Evolutionary conservation across 306 rosid species (phyloP).

Genomic region (Lablab purpureus): DNA sequence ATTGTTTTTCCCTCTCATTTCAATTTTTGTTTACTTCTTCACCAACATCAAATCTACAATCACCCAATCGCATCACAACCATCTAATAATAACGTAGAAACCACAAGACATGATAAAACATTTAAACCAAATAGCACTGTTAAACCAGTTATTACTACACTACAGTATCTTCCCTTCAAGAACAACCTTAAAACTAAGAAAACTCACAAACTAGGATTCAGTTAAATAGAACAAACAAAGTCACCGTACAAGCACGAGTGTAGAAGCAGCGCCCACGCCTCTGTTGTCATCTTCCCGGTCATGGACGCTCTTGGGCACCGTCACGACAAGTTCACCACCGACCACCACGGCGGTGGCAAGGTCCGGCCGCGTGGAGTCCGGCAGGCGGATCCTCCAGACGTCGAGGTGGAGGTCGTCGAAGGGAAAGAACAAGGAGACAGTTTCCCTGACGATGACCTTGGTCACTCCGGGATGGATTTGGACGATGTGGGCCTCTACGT

Average conservation of each 20-base stretch:
- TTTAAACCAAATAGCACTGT: no score
- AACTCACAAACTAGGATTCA: not conserved
- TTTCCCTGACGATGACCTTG: constrained; percentile 73
- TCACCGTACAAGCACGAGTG: not conserved
- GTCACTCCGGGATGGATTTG: constrained; percentile 83
- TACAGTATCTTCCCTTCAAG: no score
- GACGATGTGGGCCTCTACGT: constrained; percentile 64
- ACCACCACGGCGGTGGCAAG: constrained; percentile 69
- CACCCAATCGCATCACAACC: no score
- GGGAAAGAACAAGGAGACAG: constrained; percentile 53
- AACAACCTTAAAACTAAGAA: no score
- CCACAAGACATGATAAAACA: no score
- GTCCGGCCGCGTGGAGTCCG: constrained; percentile 78
- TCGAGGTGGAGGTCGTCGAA: constrained; percentile 77
- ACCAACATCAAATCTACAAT: no score
- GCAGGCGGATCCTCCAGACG: constrained; percentile 83
- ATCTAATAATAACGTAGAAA: no score
- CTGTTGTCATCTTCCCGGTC: not conserved
- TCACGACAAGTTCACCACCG: constrained; percentile 78
- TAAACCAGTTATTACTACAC: no score
- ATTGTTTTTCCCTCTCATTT: no score
- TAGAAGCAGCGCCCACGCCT: not conserved
- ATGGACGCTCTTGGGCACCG: constrained; percentile 57
- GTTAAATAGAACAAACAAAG: no score
- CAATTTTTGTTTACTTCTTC: no score